Evolutionary conservation across 164 flowering plant genomes (phyloP).

Genomic region (Akebia trifoliata): DNA sequence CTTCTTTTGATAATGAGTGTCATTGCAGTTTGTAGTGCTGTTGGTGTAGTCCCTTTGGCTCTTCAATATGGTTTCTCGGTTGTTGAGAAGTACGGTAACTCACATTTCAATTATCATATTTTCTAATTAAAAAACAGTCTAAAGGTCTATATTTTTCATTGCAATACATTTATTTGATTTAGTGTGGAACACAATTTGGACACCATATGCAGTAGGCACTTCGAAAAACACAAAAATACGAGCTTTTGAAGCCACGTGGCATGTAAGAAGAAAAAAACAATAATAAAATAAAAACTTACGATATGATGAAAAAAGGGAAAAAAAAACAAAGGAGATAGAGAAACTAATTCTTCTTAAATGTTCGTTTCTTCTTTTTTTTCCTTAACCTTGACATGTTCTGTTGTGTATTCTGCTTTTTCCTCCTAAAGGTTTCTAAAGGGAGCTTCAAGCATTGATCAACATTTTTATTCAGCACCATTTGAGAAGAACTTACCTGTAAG

Average conservation of each 20-base stretch:
- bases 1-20: slow-evolving; percentile 12
- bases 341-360: background rate
- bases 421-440: slow-evolving; percentile 77
- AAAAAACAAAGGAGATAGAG: background rate
- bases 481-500: slow-evolving; percentile 88
- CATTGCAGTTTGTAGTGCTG: slow-evolving; percentile 95
- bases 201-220: background rate
- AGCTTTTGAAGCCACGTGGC: background rate
- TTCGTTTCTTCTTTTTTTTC: background rate
- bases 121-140: background rate
- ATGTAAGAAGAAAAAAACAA: background rate
- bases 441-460: slow-evolving; percentile 85
- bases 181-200: background rate
- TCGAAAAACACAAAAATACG: background rate
- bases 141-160: background rate
- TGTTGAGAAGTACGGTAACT: slow-evolving; percentile 69
- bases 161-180: background rate
- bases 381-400: background rate
- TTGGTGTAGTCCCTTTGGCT: slow-evolving; percentile 89
- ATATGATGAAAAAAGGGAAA: background rate
- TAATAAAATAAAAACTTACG: background rate
- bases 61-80: slow-evolving; percentile 90
- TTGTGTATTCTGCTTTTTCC: slow-evolving; percentile 7
- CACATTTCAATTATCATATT: background rate
- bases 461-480: slow-evolving; percentile 70